Evolutionary conservation across 1,284 basidiomycete genomes (phyloP), one percentile per base, ranked within the genome.

Genomic region (Vanrija sp.): DNA sequence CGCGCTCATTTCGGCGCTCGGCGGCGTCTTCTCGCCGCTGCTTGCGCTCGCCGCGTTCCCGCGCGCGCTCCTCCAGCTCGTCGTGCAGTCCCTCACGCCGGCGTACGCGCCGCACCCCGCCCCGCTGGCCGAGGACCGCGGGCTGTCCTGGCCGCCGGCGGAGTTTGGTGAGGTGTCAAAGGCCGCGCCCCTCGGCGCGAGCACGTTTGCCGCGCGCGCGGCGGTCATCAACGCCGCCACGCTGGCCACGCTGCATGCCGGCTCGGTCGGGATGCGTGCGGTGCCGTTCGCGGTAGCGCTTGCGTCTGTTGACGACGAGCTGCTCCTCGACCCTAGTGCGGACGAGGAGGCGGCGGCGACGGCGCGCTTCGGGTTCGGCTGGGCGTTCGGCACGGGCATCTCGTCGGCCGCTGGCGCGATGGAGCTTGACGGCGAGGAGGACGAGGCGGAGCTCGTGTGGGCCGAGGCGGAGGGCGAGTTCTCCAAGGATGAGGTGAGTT

Each of bases 241-340:
- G 12, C 63, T 80, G 26, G 76, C 80, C 0, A 64, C 79, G 16
- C 58, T 81, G 25, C 78, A 80, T 58, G 76, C 76, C 1, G 78
- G 75, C 1, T 62, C 60, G 4, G 68, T 81, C n/a, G 73, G 74
- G 7, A 67, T 78, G 44, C 67, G 69, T 5, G 80, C 74, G 0
- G 71, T 79, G 25, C 70, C 79, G 5, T 60, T 79, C 0, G 79
- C 79, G 4, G 72, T 78, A 1, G 64, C 73, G 6, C 66, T 80
- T n/a, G 80, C 79, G 0, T 62, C 73, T 16, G 43, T 77, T 3
- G 51, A 72, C 62, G 75, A 52, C 10, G 83, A 86, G 60, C 66
- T 89, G 53, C 82, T 89, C 54, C 68, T 88, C 28, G 89, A 88
- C 59, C 89, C 88, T 2, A 78, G 86, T 23, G 3, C 84, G 81